Percentiles rank a stretch among this genome's conserved stretches.
These are phyloP conservation scores for Fennellomyces sp. DNA, from an alignment of 371 early-diverging fungal species.

Conservation along the genomic window DNA sequence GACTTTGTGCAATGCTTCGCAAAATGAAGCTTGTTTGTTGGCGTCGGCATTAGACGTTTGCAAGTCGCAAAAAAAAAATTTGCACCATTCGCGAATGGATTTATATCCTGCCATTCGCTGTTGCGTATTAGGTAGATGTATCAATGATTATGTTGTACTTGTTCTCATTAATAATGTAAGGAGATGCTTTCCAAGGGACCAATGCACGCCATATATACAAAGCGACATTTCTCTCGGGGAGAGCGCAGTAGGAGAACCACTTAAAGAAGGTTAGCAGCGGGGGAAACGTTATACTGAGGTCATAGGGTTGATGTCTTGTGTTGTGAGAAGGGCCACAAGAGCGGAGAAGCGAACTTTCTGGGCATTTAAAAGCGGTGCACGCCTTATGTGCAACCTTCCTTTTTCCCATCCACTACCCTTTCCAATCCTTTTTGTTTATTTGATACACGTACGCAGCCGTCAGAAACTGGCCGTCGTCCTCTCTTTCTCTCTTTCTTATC, in stretches of 20 bases:
- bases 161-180: too few relatives aligned
- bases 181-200: too few relatives aligned
- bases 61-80: too few relatives aligned
- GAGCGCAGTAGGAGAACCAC: background rate
- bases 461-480: background rate
- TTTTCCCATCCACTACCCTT: background rate
- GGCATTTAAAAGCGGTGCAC: constrained; percentile 1
- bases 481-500: background rate
- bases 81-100: too few relatives aligned
- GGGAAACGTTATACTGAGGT: background rate
- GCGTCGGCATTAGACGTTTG: background rate
- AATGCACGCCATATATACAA: too few relatives aligned
- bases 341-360: background rate
- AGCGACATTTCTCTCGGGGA: too few relatives aligned
- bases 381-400: background rate
- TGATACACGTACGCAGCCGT: constrained; percentile 5
- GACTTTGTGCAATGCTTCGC: background rate
- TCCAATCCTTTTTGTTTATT: constrained; percentile 1
- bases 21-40: background rate
- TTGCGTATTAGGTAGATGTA: too few relatives aligned
- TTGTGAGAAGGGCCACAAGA: background rate
- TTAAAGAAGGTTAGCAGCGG: too few relatives aligned
- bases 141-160: too few relatives aligned
- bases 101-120: too few relatives aligned
- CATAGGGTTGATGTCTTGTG: background rate